Evolutionary conservation across 2,329 filamentous ascomycete genomes (phyloP).

Genomic region (Ophiostoma quercus): DNA sequence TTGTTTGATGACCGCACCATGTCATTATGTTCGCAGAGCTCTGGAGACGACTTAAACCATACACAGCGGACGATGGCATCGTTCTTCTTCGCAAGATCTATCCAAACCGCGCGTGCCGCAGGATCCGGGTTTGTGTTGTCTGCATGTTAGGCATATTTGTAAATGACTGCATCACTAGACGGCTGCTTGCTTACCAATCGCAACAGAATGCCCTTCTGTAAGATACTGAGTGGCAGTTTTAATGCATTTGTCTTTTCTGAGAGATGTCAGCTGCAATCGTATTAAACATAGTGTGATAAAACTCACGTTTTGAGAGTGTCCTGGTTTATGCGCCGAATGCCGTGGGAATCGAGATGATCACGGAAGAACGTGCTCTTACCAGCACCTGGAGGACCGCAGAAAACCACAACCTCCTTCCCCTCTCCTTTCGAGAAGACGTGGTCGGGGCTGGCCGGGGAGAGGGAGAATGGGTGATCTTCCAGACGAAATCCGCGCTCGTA

Average conservation of each 20-base stretch:
- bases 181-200: slow-evolving; percentile 54
- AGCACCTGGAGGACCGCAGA: slow-evolving; percentile 81
- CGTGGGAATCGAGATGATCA: slow-evolving; percentile 68
- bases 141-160: slow-evolving; percentile 34
- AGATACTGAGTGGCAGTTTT: slow-evolving; percentile 66
- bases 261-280: not conserved
- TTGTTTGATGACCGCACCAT: slow-evolving; percentile 64
- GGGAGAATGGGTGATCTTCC: slow-evolving; percentile 45
- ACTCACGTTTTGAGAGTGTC: slow-evolving; percentile 68
- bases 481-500: slow-evolving; percentile 71
- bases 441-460: slow-evolving; percentile 32
- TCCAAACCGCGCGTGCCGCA: slow-evolving; percentile 73
- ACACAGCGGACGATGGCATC: slow-evolving; percentile 76
- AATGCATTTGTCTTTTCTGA: slow-evolving; percentile 58
- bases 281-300: not conserved
- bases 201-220: slow-evolving; percentile 61
- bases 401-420: slow-evolving; percentile 69
- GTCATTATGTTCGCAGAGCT: slow-evolving; percentile 80
- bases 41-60: slow-evolving; percentile 68
- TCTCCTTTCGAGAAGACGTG: slow-evolving; percentile 53
- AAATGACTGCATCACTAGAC: not conserved
- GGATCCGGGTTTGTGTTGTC: slow-evolving; percentile 94
- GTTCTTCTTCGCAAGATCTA: slow-evolving; percentile 64
- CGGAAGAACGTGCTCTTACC: slow-evolving; percentile 92
- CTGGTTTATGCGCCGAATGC: slow-evolving; percentile 84